Conservation (phyloP, 805 yeast genomes). For the Saturnispora silvae region DNA sequence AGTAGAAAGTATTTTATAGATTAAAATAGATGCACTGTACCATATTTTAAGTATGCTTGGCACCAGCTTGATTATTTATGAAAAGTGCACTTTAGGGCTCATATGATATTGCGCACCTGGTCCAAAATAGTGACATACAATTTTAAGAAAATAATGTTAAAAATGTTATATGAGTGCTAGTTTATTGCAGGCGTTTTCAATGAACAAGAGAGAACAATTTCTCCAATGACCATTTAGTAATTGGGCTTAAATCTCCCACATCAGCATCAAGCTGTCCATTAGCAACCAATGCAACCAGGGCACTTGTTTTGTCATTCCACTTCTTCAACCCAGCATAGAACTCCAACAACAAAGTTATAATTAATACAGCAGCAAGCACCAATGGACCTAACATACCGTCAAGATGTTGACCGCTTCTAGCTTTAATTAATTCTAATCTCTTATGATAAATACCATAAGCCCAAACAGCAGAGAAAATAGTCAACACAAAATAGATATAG, state of each 20-base stretch:
- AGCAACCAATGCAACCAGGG: slow-evolving; percentile 10
- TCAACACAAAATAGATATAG: slow-evolving; percentile 66
- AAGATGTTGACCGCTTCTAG: slow-evolving; percentile 76
- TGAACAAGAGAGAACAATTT: slow-evolving; percentile 20
- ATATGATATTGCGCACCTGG: too few relatives aligned
- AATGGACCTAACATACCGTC: slow-evolving; percentile 89
- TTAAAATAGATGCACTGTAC: background rate
- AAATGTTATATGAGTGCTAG: too few relatives aligned
- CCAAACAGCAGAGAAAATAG: slow-evolving; percentile 82
- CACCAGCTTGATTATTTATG: too few relatives aligned
- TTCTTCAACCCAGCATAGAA: slow-evolving; percentile 54
- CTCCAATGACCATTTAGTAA: slow-evolving; percentile 16
- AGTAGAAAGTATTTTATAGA: background rate
- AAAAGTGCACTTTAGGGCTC: too few relatives aligned
- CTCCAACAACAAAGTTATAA: slow-evolving; percentile 57
- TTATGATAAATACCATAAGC: slow-evolving; percentile 68
- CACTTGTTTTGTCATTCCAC: slow-evolving; percentile 17
- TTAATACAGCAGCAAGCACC: slow-evolving; percentile 59
- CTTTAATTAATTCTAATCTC: slow-evolving; percentile 63
- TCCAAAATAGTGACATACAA: too few relatives aligned
- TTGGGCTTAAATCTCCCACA: slow-evolving; percentile 19
- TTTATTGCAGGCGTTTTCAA: too few relatives aligned
- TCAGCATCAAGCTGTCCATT: slow-evolving; percentile 11
- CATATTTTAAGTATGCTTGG: too few relatives aligned
- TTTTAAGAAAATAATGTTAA: too few relatives aligned